A percentile compares a stretch with the other conserved stretches of the same genome.
phyloP scores from a whole-genome alignment of 2,329 filamentous ascomycete species.

The Huntiella abstrusa region DNA sequence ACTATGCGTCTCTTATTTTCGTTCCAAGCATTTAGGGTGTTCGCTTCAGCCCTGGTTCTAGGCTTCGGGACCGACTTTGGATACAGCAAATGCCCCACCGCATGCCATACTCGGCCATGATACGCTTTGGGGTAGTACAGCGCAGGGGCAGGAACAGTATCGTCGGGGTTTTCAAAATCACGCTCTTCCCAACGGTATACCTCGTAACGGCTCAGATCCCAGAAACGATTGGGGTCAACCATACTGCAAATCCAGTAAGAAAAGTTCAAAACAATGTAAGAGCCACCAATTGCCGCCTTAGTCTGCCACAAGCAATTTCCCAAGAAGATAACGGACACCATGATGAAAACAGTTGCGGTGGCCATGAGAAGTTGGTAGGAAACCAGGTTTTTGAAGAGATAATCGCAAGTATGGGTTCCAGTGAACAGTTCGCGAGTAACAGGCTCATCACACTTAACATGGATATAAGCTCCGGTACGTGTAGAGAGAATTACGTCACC shows the following conservation, averaged over 20 bases:
- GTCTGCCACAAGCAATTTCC: slow-evolving; percentile 43
- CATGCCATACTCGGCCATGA: neutral
- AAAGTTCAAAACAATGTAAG: slow-evolving; percentile 40
- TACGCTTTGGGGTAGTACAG: neutral
- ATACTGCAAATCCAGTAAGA: slow-evolving; percentile 38
- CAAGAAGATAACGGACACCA: slow-evolving; percentile 40
- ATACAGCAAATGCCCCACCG: neutral
- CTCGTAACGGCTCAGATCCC: slow-evolving; percentile 37
- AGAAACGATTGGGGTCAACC: slow-evolving; percentile 29
- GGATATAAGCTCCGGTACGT: slow-evolving; percentile 38
- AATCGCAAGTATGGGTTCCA: slow-evolving; percentile 40
- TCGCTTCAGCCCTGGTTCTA: neutral
- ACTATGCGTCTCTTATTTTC: too few species aligned
- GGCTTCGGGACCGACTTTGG: neutral
- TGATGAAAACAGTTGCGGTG: slow-evolving; percentile 38
- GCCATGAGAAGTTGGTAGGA: slow-evolving; percentile 35
- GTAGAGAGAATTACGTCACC: slow-evolving; percentile 45
- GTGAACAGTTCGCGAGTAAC: slow-evolving; percentile 44
- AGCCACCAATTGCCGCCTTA: slow-evolving; percentile 37
- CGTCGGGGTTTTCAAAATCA: neutral
- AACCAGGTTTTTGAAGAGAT: slow-evolving; percentile 25
- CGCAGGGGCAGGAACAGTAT: neutral
- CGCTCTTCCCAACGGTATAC: slow-evolving; percentile 21
- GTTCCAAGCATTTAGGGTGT: too few species aligned
- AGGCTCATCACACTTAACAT: slow-evolving; percentile 38